Evolutionary conservation across 495 filamentous ascomycete species (phyloP), one percentile per base, ranked within the genome.

Genomic region (Glutinoglossum americanum): DNA sequence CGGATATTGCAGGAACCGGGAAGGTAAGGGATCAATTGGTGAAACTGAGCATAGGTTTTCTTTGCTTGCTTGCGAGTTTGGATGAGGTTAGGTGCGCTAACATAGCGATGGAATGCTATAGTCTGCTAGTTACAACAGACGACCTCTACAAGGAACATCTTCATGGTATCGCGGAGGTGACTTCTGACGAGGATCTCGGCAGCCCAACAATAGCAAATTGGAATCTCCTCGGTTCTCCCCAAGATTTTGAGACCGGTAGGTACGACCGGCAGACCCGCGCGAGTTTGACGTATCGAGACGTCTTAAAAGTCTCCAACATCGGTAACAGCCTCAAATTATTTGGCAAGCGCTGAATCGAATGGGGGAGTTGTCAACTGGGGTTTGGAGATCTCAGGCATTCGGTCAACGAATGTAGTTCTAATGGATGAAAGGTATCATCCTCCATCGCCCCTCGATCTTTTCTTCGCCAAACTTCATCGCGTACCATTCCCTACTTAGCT

Each of bases 221-320:
- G 93, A 65, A 69, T 33, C 69, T 93, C 25, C 70, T 98, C 48
- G 77, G 83, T 17, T 75, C 84, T 33, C 69, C 71, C 19, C 70
- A 73, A 15, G 57, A 47, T n/a, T 87, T 82, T 65, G 61, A 63
- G 35, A 65, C 66, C 25, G 88, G 86, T 1, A 69, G 67, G 51
- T 80, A 76, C 61, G 62, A 75, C 62, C 77, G 92, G 55, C 68
- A 71, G 61, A 85, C 78, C 3, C 78, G 92, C 64, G 79, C 81
- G 27, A 96, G 90, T 68, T 72, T 97, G 61, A 98, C 92, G 9
- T 97, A 87, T 74, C 78, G 93, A 56, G 92, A 97, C 70, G 93
- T 97, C 47, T 70, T 87, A 58, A 90, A 84, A 66, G 88, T 95
- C 49, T 82, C 81, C 4, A 87, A 82, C 56, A 65, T 93, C 39